Conservation (phyloP, 768 basidiomycete genomes). For the Leccinum olivaceopallidum region DNA sequence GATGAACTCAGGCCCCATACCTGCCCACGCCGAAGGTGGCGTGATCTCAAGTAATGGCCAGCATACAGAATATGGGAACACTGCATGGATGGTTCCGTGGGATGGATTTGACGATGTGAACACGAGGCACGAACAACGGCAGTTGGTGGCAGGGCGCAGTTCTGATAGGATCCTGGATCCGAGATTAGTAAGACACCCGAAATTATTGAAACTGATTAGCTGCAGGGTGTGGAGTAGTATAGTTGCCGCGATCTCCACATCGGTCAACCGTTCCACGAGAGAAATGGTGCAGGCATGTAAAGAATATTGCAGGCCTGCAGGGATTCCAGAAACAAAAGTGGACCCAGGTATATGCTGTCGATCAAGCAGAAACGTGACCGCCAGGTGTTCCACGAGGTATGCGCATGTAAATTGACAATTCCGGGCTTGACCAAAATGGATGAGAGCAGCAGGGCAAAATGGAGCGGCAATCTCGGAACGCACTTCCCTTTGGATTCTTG, state of each 20-base stretch:
- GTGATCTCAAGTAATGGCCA: conserved; percentile 11
- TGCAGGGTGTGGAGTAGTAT: not conserved
- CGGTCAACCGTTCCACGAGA: not conserved
- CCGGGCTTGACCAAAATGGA: conserved; percentile 2
- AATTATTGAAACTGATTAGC: not conserved
- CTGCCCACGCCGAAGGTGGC: conserved; percentile 14
- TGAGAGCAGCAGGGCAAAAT: not conserved
- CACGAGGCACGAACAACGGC: conserved; percentile 28
- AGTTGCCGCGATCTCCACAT: conserved; percentile 3
- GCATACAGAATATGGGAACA: conserved; percentile 11
- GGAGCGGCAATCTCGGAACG: not conserved
- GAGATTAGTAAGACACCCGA: conserved; percentile 7
- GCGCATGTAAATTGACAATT: conserved; percentile 7
- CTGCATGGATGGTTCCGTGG: conserved; percentile 16
- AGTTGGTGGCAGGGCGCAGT: conserved; percentile 12
- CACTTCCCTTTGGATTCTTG: not conserved
- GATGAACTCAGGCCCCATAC: conserved; percentile 21
- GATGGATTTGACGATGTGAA: conserved; percentile 23
- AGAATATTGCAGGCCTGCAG: not conserved
- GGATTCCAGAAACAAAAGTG: not conserved
- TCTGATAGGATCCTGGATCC: conserved; percentile 15
- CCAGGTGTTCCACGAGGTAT: conserved; percentile 11
- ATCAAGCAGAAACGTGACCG: conserved; percentile 1
- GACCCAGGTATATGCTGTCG: not conserved
- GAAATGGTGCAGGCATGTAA: not conserved